Conservation (phyloP, 2,329 filamentous ascomycete genomes). For the Fusarium sp. region DNA sequence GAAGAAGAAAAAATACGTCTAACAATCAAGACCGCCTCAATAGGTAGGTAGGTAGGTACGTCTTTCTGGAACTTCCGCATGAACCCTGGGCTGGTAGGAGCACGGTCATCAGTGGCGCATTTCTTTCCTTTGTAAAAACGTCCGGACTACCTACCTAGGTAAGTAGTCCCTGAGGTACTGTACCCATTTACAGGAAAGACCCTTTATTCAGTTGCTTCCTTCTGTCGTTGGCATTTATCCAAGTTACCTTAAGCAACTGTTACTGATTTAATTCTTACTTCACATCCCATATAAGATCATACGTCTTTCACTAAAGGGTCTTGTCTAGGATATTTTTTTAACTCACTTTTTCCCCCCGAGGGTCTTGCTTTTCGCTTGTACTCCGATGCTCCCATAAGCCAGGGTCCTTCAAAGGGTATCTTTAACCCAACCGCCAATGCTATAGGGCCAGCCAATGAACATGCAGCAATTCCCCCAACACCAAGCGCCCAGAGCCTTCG, state of each 20-base stretch:
- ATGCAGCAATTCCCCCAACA: conserved; percentile 5
- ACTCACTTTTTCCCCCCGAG: conserved; percentile 1
- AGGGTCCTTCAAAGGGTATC: conserved; percentile 28
- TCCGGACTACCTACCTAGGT: too few species aligned
- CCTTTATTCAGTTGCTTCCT: neutral
- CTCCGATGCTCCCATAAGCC: conserved; percentile 7
- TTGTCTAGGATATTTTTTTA: neutral
- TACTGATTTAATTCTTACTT: too few species aligned
- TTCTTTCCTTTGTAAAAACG: too few species aligned
- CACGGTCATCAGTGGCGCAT: too few species aligned
- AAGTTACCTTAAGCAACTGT: neutral
- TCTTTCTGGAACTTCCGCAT: too few species aligned
- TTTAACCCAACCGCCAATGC: conserved; percentile 26
- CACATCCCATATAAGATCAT: too few species aligned
- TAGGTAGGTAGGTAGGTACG: too few species aligned
- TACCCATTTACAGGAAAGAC: neutral
- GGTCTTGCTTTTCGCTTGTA: neutral
- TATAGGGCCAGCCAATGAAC: conserved; percentile 37
- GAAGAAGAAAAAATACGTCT: too few species aligned
- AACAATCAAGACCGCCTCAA: too few species aligned
- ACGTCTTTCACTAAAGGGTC: neutral
- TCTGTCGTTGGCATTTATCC: neutral
- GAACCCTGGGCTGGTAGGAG: too few species aligned
- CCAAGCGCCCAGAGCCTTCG: conserved; percentile 1
- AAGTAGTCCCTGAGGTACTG: too few species aligned